Evolutionary conservation across 208 protist genomes (phyloP), one percentile per base, ranked within the genome.

Genomic region (Endotrypanum monterogeii): DNA sequence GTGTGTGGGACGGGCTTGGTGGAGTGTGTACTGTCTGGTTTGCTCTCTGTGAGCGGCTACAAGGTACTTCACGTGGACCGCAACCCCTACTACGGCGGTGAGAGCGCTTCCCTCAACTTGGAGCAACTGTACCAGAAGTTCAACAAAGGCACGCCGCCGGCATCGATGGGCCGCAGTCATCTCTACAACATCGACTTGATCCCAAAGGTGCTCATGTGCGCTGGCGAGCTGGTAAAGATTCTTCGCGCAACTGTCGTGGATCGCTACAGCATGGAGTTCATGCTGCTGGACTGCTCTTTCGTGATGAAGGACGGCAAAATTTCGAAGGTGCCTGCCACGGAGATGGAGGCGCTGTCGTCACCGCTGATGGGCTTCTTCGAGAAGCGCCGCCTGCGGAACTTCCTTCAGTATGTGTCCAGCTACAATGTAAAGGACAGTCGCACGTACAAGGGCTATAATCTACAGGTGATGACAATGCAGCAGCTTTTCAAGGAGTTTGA

Each of bases 31-130:
- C 86, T 99, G 52, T 96, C 88, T 52, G 96, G 98, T 55, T 70
- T 98, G 23, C 88, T 98, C 12, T 94, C 99, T 0, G 99, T 98
- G 12, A 84, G 94, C 51, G 98, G 98, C 28, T 98, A 99, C 80
- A 99, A 99, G 83, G 99, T 99, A 11, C 91, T 99, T 35, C 99
- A 99, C 74, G 97, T 99, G 82, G 99, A 99, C 84, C 93, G 99
- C 75, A 99, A 99, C 86, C 79, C 95, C 25, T 99, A 99, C 91
- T 99, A 99, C 84, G 99, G 99, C 76, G 99, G 98, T 51, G 99
- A 99, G 73, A 98, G 88, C 80, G 99, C 99, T 18, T 99, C 98
- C 12, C 86, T 99, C 6, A 99, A 99, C 83, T 88, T 99, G 39
- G 88, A 97, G 46, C 98, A 99, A 87, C 82, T 99, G 8, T 99